Conservation (phyloP, 2,329 filamentous ascomycete species). For the Colletotrichum sp. region DNA sequence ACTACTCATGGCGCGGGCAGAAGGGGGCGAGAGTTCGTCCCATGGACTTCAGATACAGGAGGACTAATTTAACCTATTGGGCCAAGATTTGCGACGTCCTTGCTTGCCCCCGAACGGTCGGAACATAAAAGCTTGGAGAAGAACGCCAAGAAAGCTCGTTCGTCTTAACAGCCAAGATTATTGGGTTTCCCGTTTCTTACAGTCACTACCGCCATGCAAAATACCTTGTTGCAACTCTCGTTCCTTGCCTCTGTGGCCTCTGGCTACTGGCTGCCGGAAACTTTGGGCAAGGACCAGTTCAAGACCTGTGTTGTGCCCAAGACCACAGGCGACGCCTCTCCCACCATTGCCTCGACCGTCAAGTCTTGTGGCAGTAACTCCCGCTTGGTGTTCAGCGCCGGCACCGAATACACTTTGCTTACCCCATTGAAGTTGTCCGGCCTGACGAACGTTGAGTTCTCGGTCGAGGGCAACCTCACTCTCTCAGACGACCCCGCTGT, state of each 20-base stretch:
- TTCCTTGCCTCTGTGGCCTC: not conserved
- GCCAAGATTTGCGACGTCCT: not conserved
- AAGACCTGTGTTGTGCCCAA: conserved; percentile 11
- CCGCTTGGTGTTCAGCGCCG: not conserved
- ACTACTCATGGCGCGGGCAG: not conserved
- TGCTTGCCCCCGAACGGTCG: not conserved
- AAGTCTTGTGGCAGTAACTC: conserved; percentile 9
- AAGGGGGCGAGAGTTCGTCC: not conserved
- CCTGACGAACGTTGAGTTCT: conserved; percentile 8
- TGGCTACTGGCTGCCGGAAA: conserved; percentile 11
- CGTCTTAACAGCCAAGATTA: not conserved
- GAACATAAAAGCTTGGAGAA: not conserved
- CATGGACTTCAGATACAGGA: not conserved
- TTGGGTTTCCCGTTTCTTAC: not conserved
- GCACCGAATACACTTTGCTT: not conserved
- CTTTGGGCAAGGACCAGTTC: not conserved
- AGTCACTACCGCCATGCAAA: not conserved
- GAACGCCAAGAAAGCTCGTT: not conserved
- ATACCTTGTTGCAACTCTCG: not conserved
- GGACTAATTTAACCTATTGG: not conserved
- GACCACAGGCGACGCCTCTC: not conserved
- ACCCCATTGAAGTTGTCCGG: not conserved
- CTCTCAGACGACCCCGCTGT: not conserved
- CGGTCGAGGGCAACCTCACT: not conserved
- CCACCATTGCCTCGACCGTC: not conserved